Evolutionary conservation across 352 stramenopile species (phyloP).

Genomic region (Globisporangium uncinulatum): DNA sequence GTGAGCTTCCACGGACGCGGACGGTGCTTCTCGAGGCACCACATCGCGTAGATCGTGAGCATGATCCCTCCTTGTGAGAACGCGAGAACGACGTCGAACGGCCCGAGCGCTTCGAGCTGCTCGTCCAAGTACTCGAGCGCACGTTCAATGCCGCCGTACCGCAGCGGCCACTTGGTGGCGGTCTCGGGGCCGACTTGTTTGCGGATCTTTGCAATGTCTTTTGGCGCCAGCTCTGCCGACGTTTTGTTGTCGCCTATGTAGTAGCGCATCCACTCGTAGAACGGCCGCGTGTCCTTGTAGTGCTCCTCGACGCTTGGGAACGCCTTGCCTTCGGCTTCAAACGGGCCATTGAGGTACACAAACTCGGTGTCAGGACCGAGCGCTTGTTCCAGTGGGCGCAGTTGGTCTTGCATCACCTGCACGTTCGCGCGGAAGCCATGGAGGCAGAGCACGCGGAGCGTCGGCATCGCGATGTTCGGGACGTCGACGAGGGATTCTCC

Average conservation of each 20-base stretch:
- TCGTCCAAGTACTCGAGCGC: conserved; percentile 28
- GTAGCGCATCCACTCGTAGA: conserved; percentile 33
- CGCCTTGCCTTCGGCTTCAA: conserved; percentile 28
- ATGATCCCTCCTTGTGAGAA: conserved; percentile 46
- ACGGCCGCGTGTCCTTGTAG: conserved; percentile 24
- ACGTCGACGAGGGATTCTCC: too few species aligned
- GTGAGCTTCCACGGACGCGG: conserved; percentile 41
- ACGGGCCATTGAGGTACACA: conserved; percentile 33
- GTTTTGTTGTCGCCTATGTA: conserved; percentile 3
- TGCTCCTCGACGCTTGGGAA: conserved; percentile 27
- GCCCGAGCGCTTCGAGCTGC: conserved; percentile 22
- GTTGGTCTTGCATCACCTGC: conserved; percentile 42
- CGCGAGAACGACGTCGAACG: conserved; percentile 37
- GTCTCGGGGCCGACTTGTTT: neutral
- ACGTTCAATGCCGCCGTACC: conserved; percentile 21
- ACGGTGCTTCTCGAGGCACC: conserved; percentile 18
- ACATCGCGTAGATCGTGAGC: conserved; percentile 23
- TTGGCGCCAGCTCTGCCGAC: neutral
- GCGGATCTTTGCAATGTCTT: conserved; percentile 12
- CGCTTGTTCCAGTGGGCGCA: conserved; percentile 25
- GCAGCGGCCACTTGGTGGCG: conserved; percentile 13
- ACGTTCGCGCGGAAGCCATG: conserved; percentile 53
- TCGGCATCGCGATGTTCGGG: conserved; percentile 6
- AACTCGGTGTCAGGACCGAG: conserved; percentile 34
- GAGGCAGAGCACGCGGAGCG: conserved; percentile 39